These are phyloP conservation scores for Apiotrichum porosum DNA, from an alignment of 1,284 basidiomycete species.

Conservation along the genomic window DNA sequence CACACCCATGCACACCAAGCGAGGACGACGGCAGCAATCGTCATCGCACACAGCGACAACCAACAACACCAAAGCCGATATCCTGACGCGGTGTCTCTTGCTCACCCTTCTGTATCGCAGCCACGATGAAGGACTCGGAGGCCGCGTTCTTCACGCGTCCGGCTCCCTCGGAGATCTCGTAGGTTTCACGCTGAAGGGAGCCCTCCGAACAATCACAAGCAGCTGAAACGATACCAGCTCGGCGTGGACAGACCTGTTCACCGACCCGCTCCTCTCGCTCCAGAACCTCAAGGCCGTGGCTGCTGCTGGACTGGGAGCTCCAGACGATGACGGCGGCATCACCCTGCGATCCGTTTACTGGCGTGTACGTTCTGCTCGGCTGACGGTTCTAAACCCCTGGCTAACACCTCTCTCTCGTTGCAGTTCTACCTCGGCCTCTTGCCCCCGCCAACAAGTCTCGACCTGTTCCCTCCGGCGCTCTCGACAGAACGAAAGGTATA, in stretches of 20 bases:
- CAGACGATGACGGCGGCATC: conserved; percentile 33
- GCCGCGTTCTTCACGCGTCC: not conserved
- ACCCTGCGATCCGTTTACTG: conserved; percentile 47
- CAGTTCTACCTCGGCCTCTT: conserved; percentile 47
- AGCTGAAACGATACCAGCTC: conserved; percentile 22
- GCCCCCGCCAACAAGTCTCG: conserved; percentile 41
- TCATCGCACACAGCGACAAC: not conserved
- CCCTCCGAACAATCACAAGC: not conserved
- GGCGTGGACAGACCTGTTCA: conserved; percentile 38
- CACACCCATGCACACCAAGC: too few relatives aligned
- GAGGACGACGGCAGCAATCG: not conserved
- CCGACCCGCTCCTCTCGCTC: conserved; percentile 46
- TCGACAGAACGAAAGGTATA: conserved; percentile 35
- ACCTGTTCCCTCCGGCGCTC: conserved; percentile 34
- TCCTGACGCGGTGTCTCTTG: too few relatives aligned
- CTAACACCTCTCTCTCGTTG: not conserved
- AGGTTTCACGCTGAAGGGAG: not conserved
- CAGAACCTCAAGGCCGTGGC: conserved; percentile 33
- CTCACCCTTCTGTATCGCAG: too few relatives aligned
- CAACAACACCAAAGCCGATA: not conserved
- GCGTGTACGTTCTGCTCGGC: conserved; percentile 32
- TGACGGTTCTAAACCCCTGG: too few relatives aligned
- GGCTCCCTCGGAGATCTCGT: not conserved
- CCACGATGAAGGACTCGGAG: not conserved
- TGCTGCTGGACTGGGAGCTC: conserved; percentile 33